phyloP scores from a whole-genome alignment of 768 basidiomycete species.

The Phlebiopsis gigantea region DNA sequence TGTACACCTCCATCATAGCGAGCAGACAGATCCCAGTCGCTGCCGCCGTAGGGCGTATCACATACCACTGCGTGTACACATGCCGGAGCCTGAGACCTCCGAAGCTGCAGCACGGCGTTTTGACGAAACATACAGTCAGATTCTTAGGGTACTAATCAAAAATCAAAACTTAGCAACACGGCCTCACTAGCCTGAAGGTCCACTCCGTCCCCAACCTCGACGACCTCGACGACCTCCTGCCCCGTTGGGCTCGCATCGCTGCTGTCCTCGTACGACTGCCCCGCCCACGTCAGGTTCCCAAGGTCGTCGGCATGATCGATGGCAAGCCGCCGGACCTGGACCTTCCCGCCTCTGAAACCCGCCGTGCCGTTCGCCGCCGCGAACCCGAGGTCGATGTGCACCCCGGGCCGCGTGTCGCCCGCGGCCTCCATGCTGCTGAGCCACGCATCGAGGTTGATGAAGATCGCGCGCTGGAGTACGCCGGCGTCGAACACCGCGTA shows the following conservation, averaged over 20 bases:
- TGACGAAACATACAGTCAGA: too few species aligned
- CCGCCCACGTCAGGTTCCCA: constrained; percentile 21
- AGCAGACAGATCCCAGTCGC: too few species aligned
- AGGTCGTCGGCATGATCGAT: constrained; percentile 25
- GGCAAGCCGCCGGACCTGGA: constrained; percentile 16
- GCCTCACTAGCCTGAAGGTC: constrained; percentile 23
- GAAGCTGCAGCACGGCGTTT: too few species aligned
- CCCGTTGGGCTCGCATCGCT: constrained; percentile 17
- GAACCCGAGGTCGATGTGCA: constrained; percentile 28
- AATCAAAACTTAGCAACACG: constrained; percentile 15
- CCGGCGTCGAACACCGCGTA: constrained; percentile 56
- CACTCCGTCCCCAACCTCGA: constrained; percentile 17
- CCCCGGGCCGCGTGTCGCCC: constrained; percentile 29
- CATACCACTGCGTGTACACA: too few species aligned
- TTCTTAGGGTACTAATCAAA: too few species aligned
- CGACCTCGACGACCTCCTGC: constrained; percentile 12
- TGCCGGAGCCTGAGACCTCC: too few species aligned
- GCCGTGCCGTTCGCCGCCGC: neutral
- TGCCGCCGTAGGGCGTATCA: too few species aligned
- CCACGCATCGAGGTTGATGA: constrained; percentile 56
- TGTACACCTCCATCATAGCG: too few species aligned
- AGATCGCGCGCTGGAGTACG: constrained; percentile 40
- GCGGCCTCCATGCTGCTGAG: constrained; percentile 30
- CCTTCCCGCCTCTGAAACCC: neutral
- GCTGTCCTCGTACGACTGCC: constrained; percentile 26